Evolutionary conservation across 2,329 filamentous ascomycete genomes (phyloP).

Genomic region (Fusarium pseudocircinatum): DNA sequence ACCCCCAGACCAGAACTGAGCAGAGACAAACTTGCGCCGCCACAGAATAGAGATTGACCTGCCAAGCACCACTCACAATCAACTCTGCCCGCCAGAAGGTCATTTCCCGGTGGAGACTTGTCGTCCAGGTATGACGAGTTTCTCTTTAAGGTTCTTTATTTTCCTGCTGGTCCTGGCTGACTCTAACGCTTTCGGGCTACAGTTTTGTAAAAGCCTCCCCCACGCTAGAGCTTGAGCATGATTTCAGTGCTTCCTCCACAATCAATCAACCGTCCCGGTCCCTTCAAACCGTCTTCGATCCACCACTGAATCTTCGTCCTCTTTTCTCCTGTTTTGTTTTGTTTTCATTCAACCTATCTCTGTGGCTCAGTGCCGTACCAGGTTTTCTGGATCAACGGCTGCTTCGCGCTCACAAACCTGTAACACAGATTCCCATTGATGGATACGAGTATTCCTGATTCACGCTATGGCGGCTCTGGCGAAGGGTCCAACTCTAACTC

Average conservation of each 20-base stretch:
- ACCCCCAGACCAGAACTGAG: background rate
- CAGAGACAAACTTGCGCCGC: background rate
- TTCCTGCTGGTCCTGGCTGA: conserved; percentile 14
- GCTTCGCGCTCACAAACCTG: background rate
- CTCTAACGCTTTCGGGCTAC: conserved; percentile 20
- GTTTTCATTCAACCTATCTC: background rate
- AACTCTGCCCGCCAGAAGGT: conserved; percentile 21
- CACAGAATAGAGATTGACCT: conserved; percentile 21
- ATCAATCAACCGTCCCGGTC: conserved; percentile 22
- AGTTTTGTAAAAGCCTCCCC: conserved; percentile 10
- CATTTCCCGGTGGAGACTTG: conserved; percentile 29
- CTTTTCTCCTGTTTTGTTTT: background rate
- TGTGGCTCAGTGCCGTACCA: conserved; percentile 3
- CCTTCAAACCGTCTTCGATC: conserved; percentile 3
- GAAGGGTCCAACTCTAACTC: conserved; percentile 25
- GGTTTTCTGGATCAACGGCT: background rate
- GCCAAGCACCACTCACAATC: conserved; percentile 32
- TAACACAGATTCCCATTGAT: conserved; percentile 31
- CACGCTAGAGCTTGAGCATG: conserved; percentile 12
- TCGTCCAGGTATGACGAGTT: conserved; percentile 29
- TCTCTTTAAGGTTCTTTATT: conserved; percentile 28
- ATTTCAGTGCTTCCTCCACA: conserved; percentile 28
- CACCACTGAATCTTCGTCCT: background rate
- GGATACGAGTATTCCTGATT: conserved; percentile 41
- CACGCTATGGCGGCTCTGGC: conserved; percentile 33